Base-by-base conservation (phyloP, 164 flowering plant species). In the Sedum album region DNA sequence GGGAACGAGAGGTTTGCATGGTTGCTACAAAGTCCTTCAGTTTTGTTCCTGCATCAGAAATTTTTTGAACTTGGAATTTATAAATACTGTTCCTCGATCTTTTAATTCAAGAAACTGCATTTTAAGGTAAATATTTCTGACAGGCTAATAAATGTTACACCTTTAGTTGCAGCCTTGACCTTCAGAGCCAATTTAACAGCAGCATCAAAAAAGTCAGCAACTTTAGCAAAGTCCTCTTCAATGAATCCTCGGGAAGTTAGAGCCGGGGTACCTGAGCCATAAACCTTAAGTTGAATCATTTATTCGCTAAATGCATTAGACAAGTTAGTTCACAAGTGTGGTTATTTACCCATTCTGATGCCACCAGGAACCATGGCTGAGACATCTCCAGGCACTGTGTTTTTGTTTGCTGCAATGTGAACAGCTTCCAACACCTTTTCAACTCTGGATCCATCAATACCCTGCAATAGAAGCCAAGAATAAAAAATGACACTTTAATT, bases 331-430 rank as follows among this genome's bases (percentile, higher is more conserved):
- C 51, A 46, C 33, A 46, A 9, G 60, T 36, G 60, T 65, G 64
- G 15, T 13, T 14, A 17, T 20, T 38, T 83, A 94, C 99, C 99
- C 96, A 95, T 95, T 60, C 97, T 79, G 76, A 95, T 95, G 80
- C 99, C 99, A 72, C 99, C 99, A 74, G 99, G 99, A 79, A 92
- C 97, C 98, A 95, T 95, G 65, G 99, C 99, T 71, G 85, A 82
- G 17, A 82, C 83, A 79, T 82, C 85, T 33, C 85, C 85, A 36
- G 85, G 85, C 42, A 95, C 99, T 41, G 99, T 95, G 80, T 95
- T 95, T 68, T 95, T 95, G 85, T 95, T 92, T 31, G 99, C 96
- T 66, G 99, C 99, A 78, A 95, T 95, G 63, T 95, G 99, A 66
- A 90, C 99, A 71, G 83, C 60, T 78, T 95, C 99, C 82, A 95